These are phyloP conservation scores for Gregarina niphandrodes DNA, from an alignment of 169 alveolate genomes.

Conservation along the genomic window DNA sequence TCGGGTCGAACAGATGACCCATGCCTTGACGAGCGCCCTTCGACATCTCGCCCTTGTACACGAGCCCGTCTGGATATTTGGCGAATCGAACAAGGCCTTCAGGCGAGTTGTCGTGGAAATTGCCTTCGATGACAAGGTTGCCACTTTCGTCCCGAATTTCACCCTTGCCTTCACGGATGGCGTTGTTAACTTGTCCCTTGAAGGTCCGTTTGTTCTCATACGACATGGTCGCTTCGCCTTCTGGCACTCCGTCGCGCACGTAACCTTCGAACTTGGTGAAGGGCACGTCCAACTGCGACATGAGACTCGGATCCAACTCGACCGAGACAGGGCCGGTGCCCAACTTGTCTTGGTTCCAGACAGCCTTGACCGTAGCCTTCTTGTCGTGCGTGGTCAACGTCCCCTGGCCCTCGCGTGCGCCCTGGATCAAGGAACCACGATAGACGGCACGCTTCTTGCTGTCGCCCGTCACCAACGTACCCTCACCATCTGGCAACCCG, in stretches of 20 bases:
- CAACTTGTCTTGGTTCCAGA: not conserved
- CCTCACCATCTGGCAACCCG: slow-evolving; percentile 4
- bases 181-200: not conserved
- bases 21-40: not conserved
- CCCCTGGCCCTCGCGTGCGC: not conserved
- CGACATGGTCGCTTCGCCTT: too few relatives aligned
- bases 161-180: not conserved
- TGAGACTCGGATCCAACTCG: too few relatives aligned
- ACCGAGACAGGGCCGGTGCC: too few relatives aligned
- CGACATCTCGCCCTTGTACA: not conserved
- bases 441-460: not conserved
- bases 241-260: too few relatives aligned
- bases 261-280: too few relatives aligned
- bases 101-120: not conserved
- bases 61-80: not conserved
- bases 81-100: not conserved
- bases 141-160: not conserved
- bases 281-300: too few relatives aligned
- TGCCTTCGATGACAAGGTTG: not conserved
- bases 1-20: not conserved
- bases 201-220: not conserved
- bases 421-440: not conserved
- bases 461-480: not conserved
- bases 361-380: not conserved
- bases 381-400: not conserved